A percentile compares a stretch with the other conserved stretches of the same genome.
These are phyloP conservation scores for Cyberlindnera americana DNA, from an alignment of 805 yeast species.

Conservation along the genomic window DNA sequence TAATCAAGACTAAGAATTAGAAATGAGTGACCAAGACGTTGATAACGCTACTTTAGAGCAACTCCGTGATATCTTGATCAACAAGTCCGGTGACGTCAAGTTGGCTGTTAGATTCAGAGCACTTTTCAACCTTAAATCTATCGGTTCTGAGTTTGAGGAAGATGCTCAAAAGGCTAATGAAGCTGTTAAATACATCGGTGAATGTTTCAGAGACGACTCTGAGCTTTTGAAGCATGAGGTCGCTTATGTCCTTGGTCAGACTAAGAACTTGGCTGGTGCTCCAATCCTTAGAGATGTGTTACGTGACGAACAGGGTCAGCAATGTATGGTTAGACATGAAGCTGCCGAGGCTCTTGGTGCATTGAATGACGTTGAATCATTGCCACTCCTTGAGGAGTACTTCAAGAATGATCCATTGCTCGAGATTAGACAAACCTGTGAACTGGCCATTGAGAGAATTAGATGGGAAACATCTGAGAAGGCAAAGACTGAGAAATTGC, in stretches of 20 bases:
- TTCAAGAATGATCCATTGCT: conserved; percentile 69
- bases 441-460: conserved; percentile 92
- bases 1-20: no score
- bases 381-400: conserved; percentile 62
- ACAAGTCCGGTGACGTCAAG: conserved; percentile 63
- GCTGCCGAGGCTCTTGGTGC: conserved; percentile 99
- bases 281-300: conserved; percentile 72
- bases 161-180: conserved; percentile 51
- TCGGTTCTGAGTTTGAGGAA: conserved; percentile 68
- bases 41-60: conserved; percentile 47
- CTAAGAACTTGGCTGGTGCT: conserved; percentile 77
- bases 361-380: conserved; percentile 72
- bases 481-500: conserved; percentile 65
- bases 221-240: conserved; percentile 96
- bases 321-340: conserved; percentile 97
- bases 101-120: conserved; percentile 92
- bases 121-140: conserved; percentile 80
- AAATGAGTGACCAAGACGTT: conserved; percentile 16
- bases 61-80: conserved; percentile 66
- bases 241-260: conserved; percentile 96
- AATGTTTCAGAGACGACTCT: conserved; percentile 72
- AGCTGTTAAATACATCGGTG: conserved; percentile 82
- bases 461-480: conserved; percentile 80
- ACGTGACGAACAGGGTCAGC: conserved; percentile 59
- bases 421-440: conserved; percentile 96